Percentiles rank a stretch among this genome's conserved stretches.
phyloP scores from a whole-genome alignment of 2,329 filamentous ascomycete genomes.

The Pseudocercospora pini-densiflorae region DNA sequence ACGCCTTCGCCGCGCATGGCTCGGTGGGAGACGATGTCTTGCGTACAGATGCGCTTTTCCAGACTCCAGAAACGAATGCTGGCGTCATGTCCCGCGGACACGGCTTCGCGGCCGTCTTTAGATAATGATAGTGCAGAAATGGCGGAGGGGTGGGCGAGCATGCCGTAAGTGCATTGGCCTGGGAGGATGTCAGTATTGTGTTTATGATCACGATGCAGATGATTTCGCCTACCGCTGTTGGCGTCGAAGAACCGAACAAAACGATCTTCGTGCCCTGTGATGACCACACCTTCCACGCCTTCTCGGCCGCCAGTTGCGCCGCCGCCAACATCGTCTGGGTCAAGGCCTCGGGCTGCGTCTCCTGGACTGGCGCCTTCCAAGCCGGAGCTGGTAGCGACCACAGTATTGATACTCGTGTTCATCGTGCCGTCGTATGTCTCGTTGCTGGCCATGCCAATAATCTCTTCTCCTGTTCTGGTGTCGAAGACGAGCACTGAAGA shows the following conservation, averaged over 20 bases:
- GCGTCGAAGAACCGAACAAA: conserved; percentile 98
- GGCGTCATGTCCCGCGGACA: conserved; percentile 94
- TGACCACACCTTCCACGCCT: conserved; percentile 85
- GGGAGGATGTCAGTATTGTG: conserved; percentile 26
- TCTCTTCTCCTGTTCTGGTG: conserved; percentile 86
- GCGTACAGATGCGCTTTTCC: conserved; percentile 92
- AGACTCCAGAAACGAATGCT: conserved; percentile 96
- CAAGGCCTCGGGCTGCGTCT: conserved; percentile 65
- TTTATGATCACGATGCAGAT: background rate
- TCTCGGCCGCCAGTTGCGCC: conserved; percentile 82
- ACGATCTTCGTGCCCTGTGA: conserved; percentile 94
- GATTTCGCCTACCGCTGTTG: conserved; percentile 80
- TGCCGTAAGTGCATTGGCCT: conserved; percentile 99
- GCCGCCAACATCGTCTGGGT: conserved; percentile 74
- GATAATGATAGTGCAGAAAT: conserved; percentile 92
- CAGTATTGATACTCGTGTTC: conserved; percentile 83
- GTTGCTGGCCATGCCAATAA: conserved; percentile 88
- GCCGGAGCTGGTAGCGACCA: conserved; percentile 78
- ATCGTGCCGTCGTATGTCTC: conserved; percentile 91
- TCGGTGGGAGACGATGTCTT: conserved; percentile 91
- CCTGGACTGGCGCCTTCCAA: conserved; percentile 67
- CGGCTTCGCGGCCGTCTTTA: conserved; percentile 90
- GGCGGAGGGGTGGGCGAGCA: conserved; percentile 93
- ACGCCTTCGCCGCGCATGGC: conserved; percentile 96
- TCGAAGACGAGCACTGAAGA: conserved; percentile 91